Percentiles rank a stretch among this genome's conserved stretches.
Conservation (phyloP, 768 basidiomycete species). For the Leucogyrophana mollusca region DNA sequence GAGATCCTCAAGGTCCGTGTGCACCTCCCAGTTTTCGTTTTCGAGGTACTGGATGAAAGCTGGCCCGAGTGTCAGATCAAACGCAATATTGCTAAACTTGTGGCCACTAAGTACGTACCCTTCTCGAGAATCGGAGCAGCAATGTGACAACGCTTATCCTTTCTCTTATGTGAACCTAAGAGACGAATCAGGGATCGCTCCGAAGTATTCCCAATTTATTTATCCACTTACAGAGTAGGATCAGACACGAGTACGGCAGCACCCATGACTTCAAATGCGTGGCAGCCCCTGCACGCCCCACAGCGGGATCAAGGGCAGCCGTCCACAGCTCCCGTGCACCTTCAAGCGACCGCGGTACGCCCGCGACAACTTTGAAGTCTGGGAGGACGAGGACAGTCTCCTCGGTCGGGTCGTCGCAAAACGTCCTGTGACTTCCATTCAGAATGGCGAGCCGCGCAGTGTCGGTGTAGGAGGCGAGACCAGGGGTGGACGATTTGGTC, state of each 20-base stretch:
- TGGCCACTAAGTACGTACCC: conserved; percentile 41
- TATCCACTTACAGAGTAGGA: conserved; percentile 72
- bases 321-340: conserved; percentile 75
- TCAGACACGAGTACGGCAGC: conserved; percentile 86
- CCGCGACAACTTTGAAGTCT: conserved; percentile 83
- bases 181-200: neutral
- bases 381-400: conserved; percentile 90
- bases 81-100: conserved; percentile 10
- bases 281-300: conserved; percentile 46
- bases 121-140: conserved; percentile 82
- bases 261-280: conserved; percentile 67
- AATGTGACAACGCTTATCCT: conserved; percentile 90
- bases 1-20: conserved; percentile 69
- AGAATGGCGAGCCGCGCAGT: conserved; percentile 64
- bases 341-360: conserved; percentile 58
- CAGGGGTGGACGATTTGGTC: conserved; percentile 31
- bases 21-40: conserved; percentile 68
- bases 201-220: neutral
- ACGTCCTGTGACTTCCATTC: conserved; percentile 79
- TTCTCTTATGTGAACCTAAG: conserved; percentile 86
- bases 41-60: conserved; percentile 66
- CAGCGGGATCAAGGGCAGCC: conserved; percentile 55
- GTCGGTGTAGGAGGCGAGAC: conserved; percentile 59
- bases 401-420: conserved; percentile 52
- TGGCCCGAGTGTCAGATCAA: conserved; percentile 27